Percentiles rank a stretch among this genome's conserved stretches.
Conservation (phyloP, 2,329 filamentous ascomycete species). For the Penicillium sp. region DNA sequence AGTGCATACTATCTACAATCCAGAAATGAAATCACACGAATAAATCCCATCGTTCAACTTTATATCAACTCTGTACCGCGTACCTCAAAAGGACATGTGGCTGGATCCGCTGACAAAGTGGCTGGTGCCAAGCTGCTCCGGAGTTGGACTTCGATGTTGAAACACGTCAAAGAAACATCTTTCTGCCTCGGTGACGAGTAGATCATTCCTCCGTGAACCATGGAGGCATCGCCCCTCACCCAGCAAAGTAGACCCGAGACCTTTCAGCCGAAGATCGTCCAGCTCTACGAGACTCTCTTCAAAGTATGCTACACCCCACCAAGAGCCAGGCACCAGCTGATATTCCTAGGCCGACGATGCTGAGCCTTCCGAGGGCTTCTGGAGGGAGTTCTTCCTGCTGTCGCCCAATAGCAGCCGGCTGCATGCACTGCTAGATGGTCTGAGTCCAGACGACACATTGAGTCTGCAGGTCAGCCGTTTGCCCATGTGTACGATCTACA, state of each 20-base stretch:
- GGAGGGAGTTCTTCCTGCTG: slow-evolving; percentile 92
- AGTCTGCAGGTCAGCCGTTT: slow-evolving; percentile 60
- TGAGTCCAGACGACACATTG: slow-evolving; percentile 72
- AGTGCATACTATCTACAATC: not conserved
- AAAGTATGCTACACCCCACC: slow-evolving; percentile 41
- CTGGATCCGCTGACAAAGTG: slow-evolving; percentile 30
- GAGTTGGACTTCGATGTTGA: slow-evolving; percentile 5
- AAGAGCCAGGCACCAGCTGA: slow-evolving; percentile 10
- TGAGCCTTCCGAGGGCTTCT: slow-evolving; percentile 84
- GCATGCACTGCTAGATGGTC: slow-evolving; percentile 64
- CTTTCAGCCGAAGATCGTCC: slow-evolving; percentile 91
- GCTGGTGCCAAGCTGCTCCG: slow-evolving; percentile 18
- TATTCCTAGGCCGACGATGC: slow-evolving; percentile 59
- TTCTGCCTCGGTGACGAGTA: slow-evolving; percentile 15
- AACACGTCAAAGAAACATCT: slow-evolving; percentile 8
- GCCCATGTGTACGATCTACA: slow-evolving; percentile 12
- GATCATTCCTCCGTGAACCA: slow-evolving; percentile 40
- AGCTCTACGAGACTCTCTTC: slow-evolving; percentile 84
- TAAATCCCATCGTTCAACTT: not conserved
- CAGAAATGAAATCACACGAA: not conserved
- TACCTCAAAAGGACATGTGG: slow-evolving; percentile 24
- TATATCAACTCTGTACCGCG: not conserved
- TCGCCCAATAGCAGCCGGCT: slow-evolving; percentile 72
- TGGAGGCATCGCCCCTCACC: slow-evolving; percentile 90
- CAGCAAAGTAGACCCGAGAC: slow-evolving; percentile 85